Evolutionary conservation across 176 grass and related monocot species (phyloP).

Genomic region (Triticum monococcum): DNA sequence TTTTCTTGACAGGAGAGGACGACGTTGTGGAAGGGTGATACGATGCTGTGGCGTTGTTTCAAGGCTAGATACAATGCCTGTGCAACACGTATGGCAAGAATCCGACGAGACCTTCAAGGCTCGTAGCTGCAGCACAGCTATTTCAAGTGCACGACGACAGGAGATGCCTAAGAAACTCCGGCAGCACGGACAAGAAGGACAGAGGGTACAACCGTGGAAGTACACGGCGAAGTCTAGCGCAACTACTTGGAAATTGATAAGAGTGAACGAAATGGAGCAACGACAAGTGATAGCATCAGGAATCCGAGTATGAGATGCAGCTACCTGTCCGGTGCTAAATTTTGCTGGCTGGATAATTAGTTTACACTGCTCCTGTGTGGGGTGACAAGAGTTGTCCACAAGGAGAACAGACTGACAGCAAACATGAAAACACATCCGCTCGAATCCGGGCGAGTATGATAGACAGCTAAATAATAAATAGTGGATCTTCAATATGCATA

Average conservation of each 20-base stretch:
- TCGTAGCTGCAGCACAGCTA: neutral
- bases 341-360: neutral
- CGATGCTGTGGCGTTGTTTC: neutral
- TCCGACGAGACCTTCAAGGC: constrained; percentile 1
- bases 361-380: too few relatives aligned
- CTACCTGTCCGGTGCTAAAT: neutral
- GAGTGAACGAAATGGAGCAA: neutral
- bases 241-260: neutral
- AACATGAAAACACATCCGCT: neutral
- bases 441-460: neutral
- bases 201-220: neutral
- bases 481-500: constrained; percentile 10
- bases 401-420: neutral
- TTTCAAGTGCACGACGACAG: neutral
- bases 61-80: neutral
- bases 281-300: neutral
- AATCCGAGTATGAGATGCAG: neutral
- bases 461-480: neutral
- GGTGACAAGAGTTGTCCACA: neutral
- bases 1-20: neutral
- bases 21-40: neutral
- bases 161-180: neutral
- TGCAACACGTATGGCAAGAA: neutral
- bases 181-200: neutral
- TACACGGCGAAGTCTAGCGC: neutral